Base-by-base conservation (phyloP, 1,139 yeast genomes). In the Candida tunisiensis region DNA sequence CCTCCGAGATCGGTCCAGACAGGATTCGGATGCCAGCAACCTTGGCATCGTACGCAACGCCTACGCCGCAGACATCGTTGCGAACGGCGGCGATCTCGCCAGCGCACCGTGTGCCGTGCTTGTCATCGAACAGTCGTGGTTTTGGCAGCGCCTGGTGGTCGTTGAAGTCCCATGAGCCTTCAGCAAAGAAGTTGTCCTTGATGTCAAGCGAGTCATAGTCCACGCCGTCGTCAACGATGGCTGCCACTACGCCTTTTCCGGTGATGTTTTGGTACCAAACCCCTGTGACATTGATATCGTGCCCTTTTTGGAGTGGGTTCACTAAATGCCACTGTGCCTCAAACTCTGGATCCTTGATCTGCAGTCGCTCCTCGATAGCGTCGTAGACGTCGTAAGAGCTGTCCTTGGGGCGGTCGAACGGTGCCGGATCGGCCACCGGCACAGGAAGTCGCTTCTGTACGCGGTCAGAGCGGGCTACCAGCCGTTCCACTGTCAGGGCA, bases 61-160 rank as follows among this genome's bases (percentile, higher is more conserved):
- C 99, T 4, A 91, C 65, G 19, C 98, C 98, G 55, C 99, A 91
- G 13, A 62, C 73, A 22, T 72, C 78, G 49, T 91, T 88, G 28
- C 57, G 56, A 31, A 70, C 85, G 2, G 74, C 92, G 0, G 95
- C 95, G 31, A 91, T 78, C 51, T 91, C 98, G 19, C 95, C 98
- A 1, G 98, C 98, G 57, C 99, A 91, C 40, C 99, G 62, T 1
- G 99, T 91, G 3, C 99, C 99, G 49, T 91, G 99, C 40, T 73
- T 70, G 47, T 91, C 98, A 48, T 79, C 92, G n/a, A 40, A 51
- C 24, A 85, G 59, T 33, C 73, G 58, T 6, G 98, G 99, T 36
- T 65, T 68, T 1, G 99, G 99, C 24, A 72, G 55, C 11, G 69
- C 62, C 0, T 63, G 62, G 40, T 79, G 74, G 41, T 71, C 78